phyloP scores from a whole-genome alignment of 768 basidiomycete species.

The Collybia sordida region DNA sequence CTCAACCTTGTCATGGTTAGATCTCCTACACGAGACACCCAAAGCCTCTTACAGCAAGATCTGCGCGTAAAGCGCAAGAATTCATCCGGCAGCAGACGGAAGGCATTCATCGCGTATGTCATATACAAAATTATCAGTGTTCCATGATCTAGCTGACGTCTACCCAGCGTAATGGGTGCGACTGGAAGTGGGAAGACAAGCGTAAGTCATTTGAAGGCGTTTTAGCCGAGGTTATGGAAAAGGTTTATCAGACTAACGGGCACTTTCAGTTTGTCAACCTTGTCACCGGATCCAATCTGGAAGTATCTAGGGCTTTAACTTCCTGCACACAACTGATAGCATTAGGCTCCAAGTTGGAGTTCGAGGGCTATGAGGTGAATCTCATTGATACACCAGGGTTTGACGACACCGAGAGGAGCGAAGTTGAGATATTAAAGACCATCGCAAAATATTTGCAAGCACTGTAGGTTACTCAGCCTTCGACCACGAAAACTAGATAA shows the following conservation, averaged over 20 bases:
- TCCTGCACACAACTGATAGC: conserved; percentile 12
- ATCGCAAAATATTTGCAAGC: conserved; percentile 9
- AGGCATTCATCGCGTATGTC: no score
- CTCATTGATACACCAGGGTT: conserved; percentile 20
- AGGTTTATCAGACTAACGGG: background rate
- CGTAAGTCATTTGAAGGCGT: background rate
- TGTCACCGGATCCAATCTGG: conserved; percentile 4
- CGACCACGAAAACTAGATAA: background rate
- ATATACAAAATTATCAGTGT: no score
- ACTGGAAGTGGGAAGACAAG: conserved; percentile 10
- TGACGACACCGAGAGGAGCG: conserved; percentile 5
- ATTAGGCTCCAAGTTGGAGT: background rate
- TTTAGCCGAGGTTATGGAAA: background rate
- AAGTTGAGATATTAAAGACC: conserved; percentile 7
- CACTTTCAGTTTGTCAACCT: conserved; percentile 13
- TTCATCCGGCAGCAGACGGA: no score
- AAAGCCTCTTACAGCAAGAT: no score
- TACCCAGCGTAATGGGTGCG: conserved; percentile 7
- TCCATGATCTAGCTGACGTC: no score
- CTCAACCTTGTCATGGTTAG: no score
- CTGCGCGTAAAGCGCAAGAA: no score
- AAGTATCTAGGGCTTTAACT: conserved; percentile 2
- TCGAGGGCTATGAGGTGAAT: conserved; percentile 1
- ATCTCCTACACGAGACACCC: no score
- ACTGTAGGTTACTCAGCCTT: background rate